Evolutionary conservation across 805 yeast genomes (phyloP).

Genomic region (Zygosaccharomyces kombuchaensis): DNA sequence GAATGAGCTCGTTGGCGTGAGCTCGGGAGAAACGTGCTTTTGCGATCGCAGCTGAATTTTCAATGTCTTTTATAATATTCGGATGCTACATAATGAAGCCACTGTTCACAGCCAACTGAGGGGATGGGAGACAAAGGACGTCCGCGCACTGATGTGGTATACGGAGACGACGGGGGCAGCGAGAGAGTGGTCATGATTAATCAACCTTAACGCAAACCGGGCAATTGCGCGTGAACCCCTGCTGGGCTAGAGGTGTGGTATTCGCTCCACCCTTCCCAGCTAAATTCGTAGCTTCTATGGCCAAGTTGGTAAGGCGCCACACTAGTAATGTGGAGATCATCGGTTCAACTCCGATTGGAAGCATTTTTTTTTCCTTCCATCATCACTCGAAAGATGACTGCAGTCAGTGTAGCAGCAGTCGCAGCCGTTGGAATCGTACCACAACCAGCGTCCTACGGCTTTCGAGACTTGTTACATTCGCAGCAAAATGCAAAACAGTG

Average conservation of each 20-base stretch:
- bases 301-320: constrained; percentile 83
- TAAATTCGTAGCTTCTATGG: constrained; percentile 43
- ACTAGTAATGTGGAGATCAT: constrained; percentile 86
- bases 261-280: not conserved
- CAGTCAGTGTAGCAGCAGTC: no score
- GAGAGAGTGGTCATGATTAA: not conserved
- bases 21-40: not conserved
- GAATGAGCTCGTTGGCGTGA: not conserved
- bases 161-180: not conserved
- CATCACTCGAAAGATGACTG: no score
- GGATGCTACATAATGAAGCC: not conserved
- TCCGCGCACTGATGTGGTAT: not conserved
- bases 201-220: not conserved
- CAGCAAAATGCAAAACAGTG: no score
- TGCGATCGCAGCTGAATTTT: not conserved
- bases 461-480: no score
- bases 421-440: no score
- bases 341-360: constrained; percentile 73
- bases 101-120: not conserved
- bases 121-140: not conserved
- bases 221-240: not conserved
- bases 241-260: not conserved
- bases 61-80: not conserved
- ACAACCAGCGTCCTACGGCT: no score
- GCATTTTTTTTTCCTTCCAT: constrained; percentile 37